These are phyloP conservation scores for Nyssa sinensis DNA, from an alignment of 148 eudicot genomes.

Conservation along the genomic window DNA sequence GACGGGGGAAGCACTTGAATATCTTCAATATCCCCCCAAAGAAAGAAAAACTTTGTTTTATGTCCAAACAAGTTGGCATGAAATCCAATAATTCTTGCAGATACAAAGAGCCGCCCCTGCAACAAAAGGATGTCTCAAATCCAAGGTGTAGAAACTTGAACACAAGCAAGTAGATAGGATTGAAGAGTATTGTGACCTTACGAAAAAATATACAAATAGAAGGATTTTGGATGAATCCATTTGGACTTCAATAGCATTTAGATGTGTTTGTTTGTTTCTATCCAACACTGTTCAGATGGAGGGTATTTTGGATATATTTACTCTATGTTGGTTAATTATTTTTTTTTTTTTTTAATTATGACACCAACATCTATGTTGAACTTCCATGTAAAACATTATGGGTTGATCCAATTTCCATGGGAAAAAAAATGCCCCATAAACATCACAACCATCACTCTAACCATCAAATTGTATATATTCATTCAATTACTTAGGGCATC, in stretches of 20 bases:
- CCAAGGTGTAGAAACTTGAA: neutral
- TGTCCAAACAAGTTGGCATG: slow-evolving; percentile 80
- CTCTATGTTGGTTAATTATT: neutral
- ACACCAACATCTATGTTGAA: neutral
- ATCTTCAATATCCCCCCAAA: slow-evolving; percentile 89
- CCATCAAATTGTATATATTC: too few relatives aligned
- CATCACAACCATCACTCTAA: too few relatives aligned
- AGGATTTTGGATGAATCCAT: neutral
- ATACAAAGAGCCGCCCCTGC: slow-evolving; percentile 85
- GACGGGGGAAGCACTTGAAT: slow-evolving; percentile 69
- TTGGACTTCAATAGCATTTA: too few relatives aligned
- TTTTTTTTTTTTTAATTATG: too few relatives aligned
- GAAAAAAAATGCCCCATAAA: neutral
- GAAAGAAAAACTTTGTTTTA: slow-evolving; percentile 71
- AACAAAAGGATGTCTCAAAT: slow-evolving; percentile 12
- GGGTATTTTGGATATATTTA: too few relatives aligned
- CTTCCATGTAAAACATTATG: neutral
- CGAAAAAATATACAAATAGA: neutral
- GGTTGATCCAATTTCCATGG: neutral
- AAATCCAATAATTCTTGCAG: slow-evolving; percentile 85
- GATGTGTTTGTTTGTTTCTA: too few relatives aligned
- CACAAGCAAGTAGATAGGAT: neutral
- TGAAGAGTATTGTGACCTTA: neutral
- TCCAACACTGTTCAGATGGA: too few relatives aligned
- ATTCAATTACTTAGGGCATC: too few relatives aligned